Base-by-base conservation (phyloP, 805 yeast species). In the Candida cerambycidarum region DNA sequence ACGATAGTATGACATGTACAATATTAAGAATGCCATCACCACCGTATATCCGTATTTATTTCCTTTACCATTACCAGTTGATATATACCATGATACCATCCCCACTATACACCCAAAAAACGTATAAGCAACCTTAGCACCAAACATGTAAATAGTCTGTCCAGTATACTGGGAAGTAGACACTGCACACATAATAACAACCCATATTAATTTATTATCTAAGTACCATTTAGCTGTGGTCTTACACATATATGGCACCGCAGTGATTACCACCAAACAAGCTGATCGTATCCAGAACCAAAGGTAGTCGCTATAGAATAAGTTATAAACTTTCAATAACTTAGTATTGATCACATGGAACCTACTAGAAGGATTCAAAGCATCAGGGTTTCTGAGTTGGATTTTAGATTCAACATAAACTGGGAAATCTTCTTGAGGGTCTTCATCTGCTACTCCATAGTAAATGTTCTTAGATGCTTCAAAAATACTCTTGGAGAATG, bases 31-130 rank as follows among this genome's bases (percentile, higher is more conserved):
- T 2, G 57, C 62, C 10, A 59, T 52, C 1, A 64, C 69, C 4
- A 50, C 62, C 4, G 56, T 51, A 44, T 50, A 61, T 0, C 69
- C 69, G 41, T 62, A 65, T 28, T 54, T 53, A 36, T 63, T 65
- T n/a, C 67, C 67, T 2, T 41, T 7, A 7, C 67, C 67, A 35
- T 40, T 44, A 2, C 71, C 71, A 16, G 60, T 44, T 2, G 66
- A 59, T 16, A 65, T 61, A 41, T 65, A 65, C 71, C 71, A 64
- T 0, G 57, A 56, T 5, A 62, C 57, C 55, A 60, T 46, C 1
- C 68, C 69, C 12, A 54, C 25, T 5, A 64, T 25, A 31, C 60
- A 55, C 1, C 69, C 69, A 44, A 56, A 50, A 38, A 63, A 56
- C 1, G 66, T 43, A 29, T 56, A 58, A 2, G 48, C 45, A n/a